Percentiles rank a stretch among this genome's conserved stretches.
These are phyloP conservation scores for Scheffersomyces parashehatae DNA, from an alignment of 1,139 yeast genomes.

Conservation along the genomic window DNA sequence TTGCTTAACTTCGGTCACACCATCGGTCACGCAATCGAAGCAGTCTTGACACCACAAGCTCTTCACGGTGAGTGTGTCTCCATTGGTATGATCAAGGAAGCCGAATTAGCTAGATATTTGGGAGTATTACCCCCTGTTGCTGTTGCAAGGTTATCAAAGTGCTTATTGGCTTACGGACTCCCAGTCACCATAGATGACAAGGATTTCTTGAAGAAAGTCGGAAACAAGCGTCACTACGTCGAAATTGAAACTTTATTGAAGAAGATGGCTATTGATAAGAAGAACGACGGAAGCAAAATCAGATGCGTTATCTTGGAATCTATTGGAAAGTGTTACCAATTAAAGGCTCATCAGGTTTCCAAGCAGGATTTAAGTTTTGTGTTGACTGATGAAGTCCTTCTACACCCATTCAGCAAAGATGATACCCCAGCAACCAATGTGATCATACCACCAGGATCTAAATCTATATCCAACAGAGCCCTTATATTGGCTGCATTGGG, in stretches of 20 bases:
- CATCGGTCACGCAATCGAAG: conserved; percentile 98
- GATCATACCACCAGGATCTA: conserved; percentile 92
- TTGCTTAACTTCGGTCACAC: conserved; percentile 94
- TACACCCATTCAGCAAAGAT: conserved; percentile 50
- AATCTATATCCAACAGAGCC: conserved; percentile 95
- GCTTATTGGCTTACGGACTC: conserved; percentile 79
- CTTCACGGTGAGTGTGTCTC: conserved; percentile 98
- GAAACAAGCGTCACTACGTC: conserved; percentile 57
- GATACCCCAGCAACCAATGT: conserved; percentile 45
- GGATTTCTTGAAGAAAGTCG: conserved; percentile 61
- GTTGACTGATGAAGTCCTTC: conserved; percentile 79
- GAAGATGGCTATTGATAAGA: conserved; percentile 95
- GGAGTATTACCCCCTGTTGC: conserved; percentile 91
- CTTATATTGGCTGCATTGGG: conserved; percentile 90
- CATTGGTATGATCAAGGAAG: conserved; percentile 91
- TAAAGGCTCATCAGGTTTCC: conserved; percentile 79
- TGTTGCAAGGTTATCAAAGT: conserved; percentile 84
- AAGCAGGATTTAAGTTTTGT: conserved; percentile 82
- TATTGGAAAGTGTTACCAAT: conserved; percentile 88
- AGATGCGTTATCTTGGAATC: conserved; percentile 80
- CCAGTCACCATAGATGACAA: conserved; percentile 81
- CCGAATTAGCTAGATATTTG: conserved; percentile 86
- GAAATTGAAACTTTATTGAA: conserved; percentile 70
- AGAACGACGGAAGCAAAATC: conserved; percentile 89
- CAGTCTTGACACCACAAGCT: conserved; percentile 92